phyloP scores from a whole-genome alignment of 106 monocot genomes.

The Dendrobium chrysotoxum region DNA sequence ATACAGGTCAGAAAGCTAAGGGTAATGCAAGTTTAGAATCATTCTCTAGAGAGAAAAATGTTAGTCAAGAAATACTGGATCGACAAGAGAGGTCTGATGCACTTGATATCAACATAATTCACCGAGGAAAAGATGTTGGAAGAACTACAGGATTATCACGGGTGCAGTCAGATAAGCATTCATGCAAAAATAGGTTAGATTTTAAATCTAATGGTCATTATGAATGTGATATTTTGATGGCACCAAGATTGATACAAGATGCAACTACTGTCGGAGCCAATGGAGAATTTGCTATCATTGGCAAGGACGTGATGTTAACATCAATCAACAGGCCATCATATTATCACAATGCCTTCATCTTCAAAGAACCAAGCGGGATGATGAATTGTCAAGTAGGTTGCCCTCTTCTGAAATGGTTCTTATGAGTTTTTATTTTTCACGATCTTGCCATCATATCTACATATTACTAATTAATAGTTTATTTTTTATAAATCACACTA shows the following conservation, averaged over 20 bases:
- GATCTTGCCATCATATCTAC: background rate
- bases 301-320: conserved; percentile 23
- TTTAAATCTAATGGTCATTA: conserved; percentile 13
- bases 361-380: conserved; percentile 64
- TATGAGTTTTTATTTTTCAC: background rate
- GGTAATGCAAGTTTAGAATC: conserved; percentile 11
- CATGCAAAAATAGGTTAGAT: conserved; percentile 16
- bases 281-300: conserved; percentile 13
- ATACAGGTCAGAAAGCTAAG: conserved; percentile 25
- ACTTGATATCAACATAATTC: conserved; percentile 50
- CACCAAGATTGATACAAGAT: conserved; percentile 63
- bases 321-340: conserved; percentile 77
- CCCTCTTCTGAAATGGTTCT: background rate
- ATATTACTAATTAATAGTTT: too few relatives aligned
- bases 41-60: conserved; percentile 8
- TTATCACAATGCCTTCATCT: conserved; percentile 73
- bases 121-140: conserved; percentile 14
- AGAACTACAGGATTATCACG: conserved; percentile 13
- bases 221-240: conserved; percentile 69
- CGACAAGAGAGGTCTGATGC: conserved; percentile 2
- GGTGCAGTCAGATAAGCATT: background rate
- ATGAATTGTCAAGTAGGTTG: conserved; percentile 88
- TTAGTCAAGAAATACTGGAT: background rate
- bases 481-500: too few relatives aligned
- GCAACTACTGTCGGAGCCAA: conserved; percentile 11